Conservation (phyloP, 208 protist genomes). For the Acanthamoeba royreba region DNA sequence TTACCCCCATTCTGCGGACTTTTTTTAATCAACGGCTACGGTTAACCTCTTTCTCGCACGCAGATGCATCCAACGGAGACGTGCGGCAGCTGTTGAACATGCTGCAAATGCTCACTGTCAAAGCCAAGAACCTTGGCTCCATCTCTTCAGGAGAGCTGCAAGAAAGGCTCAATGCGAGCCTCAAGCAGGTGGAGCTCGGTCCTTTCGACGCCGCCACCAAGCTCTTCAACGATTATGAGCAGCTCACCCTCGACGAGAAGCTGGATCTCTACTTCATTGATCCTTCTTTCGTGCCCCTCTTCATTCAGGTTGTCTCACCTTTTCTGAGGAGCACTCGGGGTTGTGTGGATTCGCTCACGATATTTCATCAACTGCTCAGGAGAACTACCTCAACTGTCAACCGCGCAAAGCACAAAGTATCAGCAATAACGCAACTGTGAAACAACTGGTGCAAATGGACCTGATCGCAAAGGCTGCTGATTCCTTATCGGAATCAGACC, state of each 20-base stretch:
- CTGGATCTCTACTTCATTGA: slow-evolving; percentile 88
- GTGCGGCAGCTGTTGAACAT: slow-evolving; percentile 95
- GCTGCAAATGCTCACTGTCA: slow-evolving; percentile 85
- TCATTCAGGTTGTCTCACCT: slow-evolving; percentile 67
- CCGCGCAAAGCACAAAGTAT: slow-evolving; percentile 43
- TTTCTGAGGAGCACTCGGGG: not conserved
- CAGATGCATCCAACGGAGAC: slow-evolving; percentile 88
- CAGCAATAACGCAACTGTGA: not conserved
- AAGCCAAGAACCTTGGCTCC: slow-evolving; percentile 11
- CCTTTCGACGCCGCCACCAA: slow-evolving; percentile 89
- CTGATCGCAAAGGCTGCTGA: slow-evolving; percentile 45
- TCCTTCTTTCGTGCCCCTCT: slow-evolving; percentile 87
- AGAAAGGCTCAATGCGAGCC: slow-evolving; percentile 75
- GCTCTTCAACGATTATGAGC: slow-evolving; percentile 75
- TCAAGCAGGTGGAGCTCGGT: slow-evolving; percentile 89
- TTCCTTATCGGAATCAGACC: slow-evolving; percentile 55
- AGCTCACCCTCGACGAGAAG: slow-evolving; percentile 80
- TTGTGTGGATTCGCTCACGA: not conserved
- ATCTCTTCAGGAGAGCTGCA: slow-evolving; percentile 77
- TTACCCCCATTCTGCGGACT: slow-evolving; percentile 73
- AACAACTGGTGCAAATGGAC: not conserved
- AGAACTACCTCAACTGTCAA: slow-evolving; percentile 92
- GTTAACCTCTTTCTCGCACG: too few relatives aligned
- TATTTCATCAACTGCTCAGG: slow-evolving; percentile 67
- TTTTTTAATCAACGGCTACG: too few relatives aligned